A percentile compares a stretch with the other conserved stretches of the same genome.
Evolutionary conservation across 2,329 filamentous ascomycete genomes (phyloP).

Genomic region (Apiospora koreana): DNA sequence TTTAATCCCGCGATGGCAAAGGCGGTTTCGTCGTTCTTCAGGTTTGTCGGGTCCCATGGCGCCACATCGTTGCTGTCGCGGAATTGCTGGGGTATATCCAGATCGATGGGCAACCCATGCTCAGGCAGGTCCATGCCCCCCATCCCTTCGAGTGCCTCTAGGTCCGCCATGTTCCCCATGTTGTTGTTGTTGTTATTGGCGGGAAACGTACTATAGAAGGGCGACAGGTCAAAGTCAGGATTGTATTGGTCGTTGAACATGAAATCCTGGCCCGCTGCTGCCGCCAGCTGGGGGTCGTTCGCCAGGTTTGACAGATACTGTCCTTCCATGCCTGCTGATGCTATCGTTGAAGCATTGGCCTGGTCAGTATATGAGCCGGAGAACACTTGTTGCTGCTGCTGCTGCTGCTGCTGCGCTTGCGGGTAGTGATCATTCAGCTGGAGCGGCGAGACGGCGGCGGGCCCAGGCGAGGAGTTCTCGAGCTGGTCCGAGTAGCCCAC

Average conservation of each 20-base stretch:
- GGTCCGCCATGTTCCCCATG: constrained; percentile 21
- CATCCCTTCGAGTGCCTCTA: constrained; percentile 31
- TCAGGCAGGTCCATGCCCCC: constrained; percentile 30
- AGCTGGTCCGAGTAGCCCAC: constrained; percentile 39
- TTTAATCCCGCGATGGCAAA: constrained; percentile 36
- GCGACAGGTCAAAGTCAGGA: constrained; percentile 20
- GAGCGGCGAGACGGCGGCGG: constrained; percentile 42
- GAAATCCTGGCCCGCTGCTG: constrained; percentile 37
- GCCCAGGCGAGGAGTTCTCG: constrained; percentile 29
- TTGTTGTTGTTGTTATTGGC: constrained; percentile 26
- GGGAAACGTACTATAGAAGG: constrained; percentile 32
- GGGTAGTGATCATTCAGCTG: constrained; percentile 39
- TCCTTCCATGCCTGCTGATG: constrained; percentile 27
- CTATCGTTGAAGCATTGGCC: constrained; percentile 9
- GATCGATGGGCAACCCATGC: constrained; percentile 30
- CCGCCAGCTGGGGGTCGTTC: not conserved
- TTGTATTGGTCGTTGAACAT: constrained; percentile 37
- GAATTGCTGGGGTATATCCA: constrained; percentile 40
- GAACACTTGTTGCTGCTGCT: constrained; percentile 13
- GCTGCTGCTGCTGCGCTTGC: constrained; percentile 36
- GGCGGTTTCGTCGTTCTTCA: constrained; percentile 33
- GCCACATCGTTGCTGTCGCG: constrained; percentile 38
- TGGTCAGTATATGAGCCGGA: constrained; percentile 8
- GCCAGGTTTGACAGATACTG: constrained; percentile 29
- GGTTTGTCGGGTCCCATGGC: constrained; percentile 44